Evolutionary conservation across 2,329 filamentous ascomycete genomes (phyloP), one percentile per base, ranked within the genome.

Genomic region (Aspergillus ibericus): DNA sequence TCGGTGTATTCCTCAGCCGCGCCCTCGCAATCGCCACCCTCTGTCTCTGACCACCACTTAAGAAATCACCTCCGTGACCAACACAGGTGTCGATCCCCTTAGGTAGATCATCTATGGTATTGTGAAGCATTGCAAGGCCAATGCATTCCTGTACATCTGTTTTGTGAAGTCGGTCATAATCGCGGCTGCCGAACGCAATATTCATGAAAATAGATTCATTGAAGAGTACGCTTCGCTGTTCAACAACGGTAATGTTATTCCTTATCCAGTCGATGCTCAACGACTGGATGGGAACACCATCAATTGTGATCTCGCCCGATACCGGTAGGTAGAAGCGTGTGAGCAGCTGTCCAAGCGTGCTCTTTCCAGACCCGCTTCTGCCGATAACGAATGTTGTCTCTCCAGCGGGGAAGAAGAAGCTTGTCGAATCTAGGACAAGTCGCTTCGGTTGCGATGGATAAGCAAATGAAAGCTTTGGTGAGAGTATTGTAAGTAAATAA

Each of bases 321-420:
- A 77, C 73, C 0, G 90, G 85, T 6, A 84, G 79, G 69, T 97
- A 96, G 66, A 96, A 90, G 12, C 88, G 85, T 52, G 92, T 81
- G 0, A 98, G 80, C 0, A 98, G 81, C 69, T 91, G 92, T 1
- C 89, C 88, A 1, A 98, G 70, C 0, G 93, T 98, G 66, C 92
- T 96, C 73, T 98, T 98, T 0, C 93, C 93, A 1, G 91, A 96
- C 0, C 95, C 95, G 68, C 92, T 96, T 67, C 83, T 84, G 0
- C 93, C 95, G 51, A 97, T 85, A 2, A 98, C 81, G 68, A 95
- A 97, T 0, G 87, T 91, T 3, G 88, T 86, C 61, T 90, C 81
- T 0, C 90, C 88, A 0, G 88, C 81, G 0, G 87, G 84, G 58
- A 98, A 93, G 63, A 81, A 83, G 60, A 97, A 82, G 0, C 81